Conservation (phyloP, 768 basidiomycete genomes). For the Tricholoma sp. region DNA sequence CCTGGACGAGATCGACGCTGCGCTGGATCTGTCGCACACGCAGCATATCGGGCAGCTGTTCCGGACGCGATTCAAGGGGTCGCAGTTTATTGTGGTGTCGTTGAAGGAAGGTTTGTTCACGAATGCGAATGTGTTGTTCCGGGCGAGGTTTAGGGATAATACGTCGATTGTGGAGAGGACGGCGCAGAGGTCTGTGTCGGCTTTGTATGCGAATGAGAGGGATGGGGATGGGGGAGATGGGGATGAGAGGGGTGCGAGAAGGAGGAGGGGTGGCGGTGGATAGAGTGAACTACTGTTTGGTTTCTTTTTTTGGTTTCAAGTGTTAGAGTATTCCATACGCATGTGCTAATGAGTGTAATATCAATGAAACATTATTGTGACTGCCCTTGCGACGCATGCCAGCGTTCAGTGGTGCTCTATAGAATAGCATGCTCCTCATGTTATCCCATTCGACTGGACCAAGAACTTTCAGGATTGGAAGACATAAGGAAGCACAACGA, state of each 20-base stretch:
- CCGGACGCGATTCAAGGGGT: slow-evolving; percentile 93
- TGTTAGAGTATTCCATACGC: slow-evolving; percentile 1
- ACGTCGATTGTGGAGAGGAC: slow-evolving; percentile 88
- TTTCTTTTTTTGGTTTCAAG: background rate
- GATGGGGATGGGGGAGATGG: slow-evolving; percentile 26
- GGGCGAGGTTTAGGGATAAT: slow-evolving; percentile 89
- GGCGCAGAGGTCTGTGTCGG: slow-evolving; percentile 55
- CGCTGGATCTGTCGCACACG: slow-evolving; percentile 91
- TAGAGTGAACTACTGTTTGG: background rate
- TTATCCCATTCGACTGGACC: too few relatives aligned
- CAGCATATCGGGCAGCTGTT: slow-evolving; percentile 99
- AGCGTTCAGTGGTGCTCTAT: slow-evolving; percentile 39
- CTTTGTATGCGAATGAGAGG: slow-evolving; percentile 31
- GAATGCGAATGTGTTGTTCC: slow-evolving; percentile 95
- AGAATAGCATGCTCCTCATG: too few relatives aligned
- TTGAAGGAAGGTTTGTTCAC: slow-evolving; percentile 97
- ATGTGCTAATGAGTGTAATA: slow-evolving; percentile 16
- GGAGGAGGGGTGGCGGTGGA: slow-evolving; percentile 24
- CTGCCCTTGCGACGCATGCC: slow-evolving; percentile 91
- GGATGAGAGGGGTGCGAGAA: slow-evolving; percentile 24
- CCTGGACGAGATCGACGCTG: slow-evolving; percentile 97
- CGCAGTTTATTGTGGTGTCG: slow-evolving; percentile 97
- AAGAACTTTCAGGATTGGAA: too few relatives aligned
- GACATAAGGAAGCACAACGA: too few relatives aligned
- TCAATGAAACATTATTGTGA: slow-evolving; percentile 45